Percentiles rank a stretch among this genome's conserved stretches.
Evolutionary conservation across 768 basidiomycete genomes (phyloP).

Genomic region (Cantharellus anzutake): DNA sequence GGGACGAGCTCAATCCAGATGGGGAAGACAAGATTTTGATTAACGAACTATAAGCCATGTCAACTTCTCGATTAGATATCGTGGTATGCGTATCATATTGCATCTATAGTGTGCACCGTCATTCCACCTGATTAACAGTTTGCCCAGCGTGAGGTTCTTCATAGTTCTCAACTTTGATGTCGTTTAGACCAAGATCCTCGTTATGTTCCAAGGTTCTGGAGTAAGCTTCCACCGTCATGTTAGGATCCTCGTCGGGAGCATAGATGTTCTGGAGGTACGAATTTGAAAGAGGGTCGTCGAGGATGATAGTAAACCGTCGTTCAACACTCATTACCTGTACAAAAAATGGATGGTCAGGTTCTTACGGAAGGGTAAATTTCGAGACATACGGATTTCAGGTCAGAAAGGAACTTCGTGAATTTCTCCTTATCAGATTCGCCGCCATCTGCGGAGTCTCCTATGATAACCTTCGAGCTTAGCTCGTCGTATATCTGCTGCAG

Average conservation of each 20-base stretch:
- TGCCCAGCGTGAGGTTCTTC: slow-evolving; percentile 19
- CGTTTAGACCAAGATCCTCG: slow-evolving; percentile 84
- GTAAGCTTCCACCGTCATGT: slow-evolving; percentile 69
- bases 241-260: slow-evolving; percentile 91
- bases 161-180: slow-evolving; percentile 69
- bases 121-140: background rate
- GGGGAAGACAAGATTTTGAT: too few species aligned
- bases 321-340: slow-evolving; percentile 56
- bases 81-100: too few species aligned
- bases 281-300: slow-evolving; percentile 91
- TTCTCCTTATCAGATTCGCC: slow-evolving; percentile 13
- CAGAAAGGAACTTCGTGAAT: slow-evolving; percentile 61
- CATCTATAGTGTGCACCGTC: too few species aligned
- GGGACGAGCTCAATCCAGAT: too few species aligned
- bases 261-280: slow-evolving; percentile 95
- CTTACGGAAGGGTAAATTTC: background rate
- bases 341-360: background rate
- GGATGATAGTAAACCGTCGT: slow-evolving; percentile 71
- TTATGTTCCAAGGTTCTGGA: slow-evolving; percentile 81
- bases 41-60: too few species aligned
- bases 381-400: slow-evolving; percentile 46
- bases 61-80: too few species aligned
- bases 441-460: slow-evolving; percentile 4
- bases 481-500: slow-evolving; percentile 91
- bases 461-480: slow-evolving; percentile 70